Conservation (phyloP, 768 basidiomycete genomes). For the Hydnum rufescens region DNA sequence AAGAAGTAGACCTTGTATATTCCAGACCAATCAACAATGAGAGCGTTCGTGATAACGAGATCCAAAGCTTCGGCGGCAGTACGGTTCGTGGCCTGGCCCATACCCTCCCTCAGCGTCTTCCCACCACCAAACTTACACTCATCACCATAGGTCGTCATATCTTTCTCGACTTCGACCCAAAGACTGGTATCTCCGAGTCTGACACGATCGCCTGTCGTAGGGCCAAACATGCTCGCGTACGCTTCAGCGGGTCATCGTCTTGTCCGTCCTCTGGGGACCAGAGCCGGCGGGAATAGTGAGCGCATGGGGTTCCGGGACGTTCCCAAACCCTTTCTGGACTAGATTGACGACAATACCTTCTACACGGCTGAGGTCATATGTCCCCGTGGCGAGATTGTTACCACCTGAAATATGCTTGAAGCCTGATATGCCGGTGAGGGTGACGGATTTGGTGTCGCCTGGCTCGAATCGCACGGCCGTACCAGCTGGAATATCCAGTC, state of each 20-base stretch:
- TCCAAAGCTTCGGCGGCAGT: constrained; percentile 54
- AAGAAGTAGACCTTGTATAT: constrained; percentile 59
- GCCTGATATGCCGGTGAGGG: constrained; percentile 63
- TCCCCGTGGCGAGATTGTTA: constrained; percentile 44
- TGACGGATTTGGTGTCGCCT: constrained; percentile 69
- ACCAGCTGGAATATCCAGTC: constrained; percentile 83
- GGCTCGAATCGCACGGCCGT: constrained; percentile 96
- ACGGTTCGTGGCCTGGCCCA: constrained; percentile 76
- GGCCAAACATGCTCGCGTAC: constrained; percentile 90
- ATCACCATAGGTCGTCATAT: constrained; percentile 78
- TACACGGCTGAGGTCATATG: constrained; percentile 24
- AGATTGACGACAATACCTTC: constrained; percentile 30
- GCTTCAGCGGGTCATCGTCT: too few species aligned
- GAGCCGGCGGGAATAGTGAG: constrained; percentile 22
- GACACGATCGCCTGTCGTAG: constrained; percentile 77
- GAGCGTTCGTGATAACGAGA: constrained; percentile 84
- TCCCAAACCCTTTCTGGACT: constrained; percentile 44
- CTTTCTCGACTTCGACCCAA: constrained; percentile 84
- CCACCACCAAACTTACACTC: constrained; percentile 98
- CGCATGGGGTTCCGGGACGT: constrained; percentile 47
- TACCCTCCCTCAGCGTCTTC: constrained; percentile 64
- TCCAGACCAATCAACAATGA: constrained; percentile 87
- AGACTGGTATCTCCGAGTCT: constrained; percentile 74
- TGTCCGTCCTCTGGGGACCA: constrained; percentile 8
- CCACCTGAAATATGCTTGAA: constrained; percentile 55